Evolutionary conservation across 1,139 yeast species (phyloP).

Genomic region (Nakaseomyces delphensis): DNA sequence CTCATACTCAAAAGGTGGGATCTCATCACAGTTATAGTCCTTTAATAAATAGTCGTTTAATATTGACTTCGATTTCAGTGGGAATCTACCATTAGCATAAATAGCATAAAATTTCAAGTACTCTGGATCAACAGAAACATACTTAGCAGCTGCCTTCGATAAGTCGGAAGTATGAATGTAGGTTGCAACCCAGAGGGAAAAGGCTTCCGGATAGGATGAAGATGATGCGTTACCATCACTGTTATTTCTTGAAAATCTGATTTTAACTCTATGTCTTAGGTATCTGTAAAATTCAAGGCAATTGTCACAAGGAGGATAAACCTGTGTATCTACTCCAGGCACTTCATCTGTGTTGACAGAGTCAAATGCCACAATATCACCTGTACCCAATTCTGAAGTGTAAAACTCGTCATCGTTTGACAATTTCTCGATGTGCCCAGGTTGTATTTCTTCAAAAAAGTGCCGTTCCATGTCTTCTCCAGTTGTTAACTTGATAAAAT

Average conservation of each 20-base stretch:
- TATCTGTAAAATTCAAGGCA: conserved; percentile 53
- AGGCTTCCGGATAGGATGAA: conserved; percentile 20
- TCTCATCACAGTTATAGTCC: conserved; percentile 40
- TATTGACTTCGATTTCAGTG: conserved; percentile 31
- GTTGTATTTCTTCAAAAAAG: conserved; percentile 65
- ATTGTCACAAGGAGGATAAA: conserved; percentile 29
- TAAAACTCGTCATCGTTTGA: conserved; percentile 36
- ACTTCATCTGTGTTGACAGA: conserved; percentile 15
- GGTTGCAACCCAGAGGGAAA: conserved; percentile 66
- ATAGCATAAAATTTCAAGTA: conserved; percentile 58
- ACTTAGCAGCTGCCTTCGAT: conserved; percentile 48
- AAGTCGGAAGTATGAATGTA: conserved; percentile 51
- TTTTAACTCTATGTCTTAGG: conserved; percentile 56
- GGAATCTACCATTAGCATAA: conserved; percentile 45
- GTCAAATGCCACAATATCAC: conserved; percentile 70
- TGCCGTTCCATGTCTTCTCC: conserved; percentile 35
- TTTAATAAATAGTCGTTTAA: conserved; percentile 40
- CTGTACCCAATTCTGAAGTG: conserved; percentile 60
- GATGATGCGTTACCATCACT: conserved; percentile 38
- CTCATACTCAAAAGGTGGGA: conserved; percentile 59
- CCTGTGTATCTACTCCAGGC: conserved; percentile 14
- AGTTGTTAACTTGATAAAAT: conserved; percentile 40
- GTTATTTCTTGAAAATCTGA: conserved; percentile 39
- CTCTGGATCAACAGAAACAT: conserved; percentile 48
- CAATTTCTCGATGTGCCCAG: conserved; percentile 47